Base-by-base conservation (phyloP, 352 stramenopile species). In the Phytophthora agathidicida region DNA sequence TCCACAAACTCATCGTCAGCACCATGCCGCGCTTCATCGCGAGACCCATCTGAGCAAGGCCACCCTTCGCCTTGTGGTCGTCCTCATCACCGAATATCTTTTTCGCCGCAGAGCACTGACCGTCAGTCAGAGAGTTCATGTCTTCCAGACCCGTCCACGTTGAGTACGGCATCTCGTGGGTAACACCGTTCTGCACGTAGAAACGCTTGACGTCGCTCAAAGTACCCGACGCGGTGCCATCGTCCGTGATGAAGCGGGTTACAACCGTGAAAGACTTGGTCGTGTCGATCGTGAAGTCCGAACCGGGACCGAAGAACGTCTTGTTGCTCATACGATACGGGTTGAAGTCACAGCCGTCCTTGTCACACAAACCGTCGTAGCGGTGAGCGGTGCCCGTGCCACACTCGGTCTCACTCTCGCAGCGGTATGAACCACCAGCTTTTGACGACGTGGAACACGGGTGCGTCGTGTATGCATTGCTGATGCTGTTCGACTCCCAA, bases 1-100 rank as follows among this genome's bases (percentile, higher is more conserved):
- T 72, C 82, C 82, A 91, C 23, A 88, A 47, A 47, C 79, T 89
- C 58, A 91, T 86, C 7, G 77, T 74, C 30, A 89, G 57, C 27
- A 88, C 77, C 56, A 91, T 66, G n/a, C 79, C 81, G 19, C 65
- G 63, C 38, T 69, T 58, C 45, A 91, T 69, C n/a, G 73, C 65
- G 0, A 71, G 48, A 3, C 79, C 75, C 37, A 89, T 71, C 22
- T 73, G 49, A 22, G 41, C 53, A 7, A 91, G 52, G 14, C 60
- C 52, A 1, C 59, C 59, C 48, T 60, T 73, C 0, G 23, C 13
- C 16, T 62, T 62, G 67, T 80, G 86, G 9, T 77, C 71, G 61
- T 88, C 72, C 37, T 78, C 71, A 59, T 91, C 79, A 11, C 55
- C 55, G 26, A 72, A 72, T 16, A 43, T 16, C n/a, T 19, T 68